Evolutionary conservation across 2,329 filamentous ascomycete genomes (phyloP), one percentile per base, ranked within the genome.

Genomic region (Calonectria leucothoes): DNA sequence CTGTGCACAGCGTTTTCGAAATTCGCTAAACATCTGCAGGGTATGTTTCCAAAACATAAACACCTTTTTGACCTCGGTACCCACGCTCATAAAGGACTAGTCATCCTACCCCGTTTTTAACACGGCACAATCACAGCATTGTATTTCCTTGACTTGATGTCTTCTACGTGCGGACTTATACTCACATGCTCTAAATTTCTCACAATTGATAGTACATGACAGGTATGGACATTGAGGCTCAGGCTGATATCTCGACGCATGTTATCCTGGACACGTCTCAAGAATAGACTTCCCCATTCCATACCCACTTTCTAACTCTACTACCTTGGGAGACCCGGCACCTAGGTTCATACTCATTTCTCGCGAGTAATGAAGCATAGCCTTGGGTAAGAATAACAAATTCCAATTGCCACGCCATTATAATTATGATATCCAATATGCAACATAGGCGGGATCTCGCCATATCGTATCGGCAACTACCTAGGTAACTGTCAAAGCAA

Each of bases 251-350:
- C 17, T 12, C 17, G 4, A 11, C 5, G 17, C 12, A 10, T 45
- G 4, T 5, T 20, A 12, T 45, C 10, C 23, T 4, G 6, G n/a
- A n/a, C 3, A 20, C 4, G 23, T 45, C 42, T 45, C 42, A 12
- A 20, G 12, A 45, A 8, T 23, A 11, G 4, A 23, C 6, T 23
- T n/a, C 7, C 42, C n/a, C n/a, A 20, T 23, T 45, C n/a, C 42
- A 45, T 4, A 2, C n/a, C 10, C 7, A 7, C n/a, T 7, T 5
- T 23, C n/a, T 45, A 23, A 17, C 17, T n/a, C n/a, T 12, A 20
- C 8, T 2, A 3, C n/a, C 5, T 12, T 8, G 2, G 17, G 23
- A n/a, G 7, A 12, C 20, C 2, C 4, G 12, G 6, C 17, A 12
- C n/a, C 42, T 10, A 12, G 20, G 6, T 45, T 23, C 42, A 23